Percentiles rank a stretch among this genome's conserved stretches.
These are phyloP conservation scores for Lentinus polychrous DNA, from an alignment of 1,284 basidiomycete species.

Conservation along the genomic window DNA sequence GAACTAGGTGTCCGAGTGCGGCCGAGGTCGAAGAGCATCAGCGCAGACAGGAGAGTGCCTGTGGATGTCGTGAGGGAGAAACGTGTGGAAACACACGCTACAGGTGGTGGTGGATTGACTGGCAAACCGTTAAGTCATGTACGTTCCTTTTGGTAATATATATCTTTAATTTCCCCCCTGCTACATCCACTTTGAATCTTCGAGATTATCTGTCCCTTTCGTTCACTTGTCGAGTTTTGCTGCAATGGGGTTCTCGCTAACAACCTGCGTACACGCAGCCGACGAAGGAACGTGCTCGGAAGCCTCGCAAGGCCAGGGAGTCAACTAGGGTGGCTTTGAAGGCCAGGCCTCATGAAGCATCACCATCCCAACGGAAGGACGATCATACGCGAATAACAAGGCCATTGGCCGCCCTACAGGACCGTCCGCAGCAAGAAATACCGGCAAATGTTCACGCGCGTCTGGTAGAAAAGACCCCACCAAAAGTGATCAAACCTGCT, in stretches of 20 bases:
- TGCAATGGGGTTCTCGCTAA: neutral
- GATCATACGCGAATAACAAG: no score
- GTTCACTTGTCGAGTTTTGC: constrained; percentile 7
- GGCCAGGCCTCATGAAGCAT: neutral
- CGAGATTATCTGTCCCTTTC: constrained; percentile 12
- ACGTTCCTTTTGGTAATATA: constrained; percentile 67
- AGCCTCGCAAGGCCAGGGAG: constrained; percentile 46
- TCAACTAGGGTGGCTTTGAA: constrained; percentile 7
- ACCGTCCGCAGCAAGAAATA: no score
- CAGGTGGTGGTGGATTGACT: constrained; percentile 31
- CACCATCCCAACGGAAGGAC: no score
- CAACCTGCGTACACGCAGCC: constrained; percentile 36
- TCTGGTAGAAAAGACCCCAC: no score
- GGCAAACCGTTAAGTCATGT: constrained; percentile 69
- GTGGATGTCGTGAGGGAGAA: constrained; percentile 17
- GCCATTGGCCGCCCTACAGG: no score
- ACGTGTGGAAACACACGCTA: constrained; percentile 26
- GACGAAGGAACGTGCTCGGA: constrained; percentile 61
- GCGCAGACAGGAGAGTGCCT: constrained; percentile 11
- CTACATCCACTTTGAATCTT: constrained; percentile 19
- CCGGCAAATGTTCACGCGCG: no score
- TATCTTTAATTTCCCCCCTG: constrained; percentile 20
- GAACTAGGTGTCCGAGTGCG: constrained; percentile 51
- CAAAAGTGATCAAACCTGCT: no score
- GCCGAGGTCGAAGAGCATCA: constrained; percentile 22